These are phyloP conservation scores for Russula virescens DNA, from an alignment of 768 basidiomycete species.

Conservation along the genomic window DNA sequence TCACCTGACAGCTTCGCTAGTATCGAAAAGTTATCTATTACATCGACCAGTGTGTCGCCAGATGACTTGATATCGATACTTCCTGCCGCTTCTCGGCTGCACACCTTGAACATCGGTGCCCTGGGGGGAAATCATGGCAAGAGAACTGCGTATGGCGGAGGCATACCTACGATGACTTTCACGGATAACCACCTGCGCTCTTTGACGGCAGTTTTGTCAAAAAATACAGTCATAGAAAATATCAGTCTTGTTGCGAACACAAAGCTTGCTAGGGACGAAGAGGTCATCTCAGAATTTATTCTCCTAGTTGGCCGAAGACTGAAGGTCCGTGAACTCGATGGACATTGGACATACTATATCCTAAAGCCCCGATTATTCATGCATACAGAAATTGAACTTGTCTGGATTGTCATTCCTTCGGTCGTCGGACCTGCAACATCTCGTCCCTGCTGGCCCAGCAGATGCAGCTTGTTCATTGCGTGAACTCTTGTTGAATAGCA, in stretches of 20 bases:
- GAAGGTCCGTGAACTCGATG: conserved; percentile 21
- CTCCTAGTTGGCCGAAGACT: conserved; percentile 46
- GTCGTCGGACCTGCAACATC: conserved; percentile 46
- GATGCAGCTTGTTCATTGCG: conserved; percentile 38
- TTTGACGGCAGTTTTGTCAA: conserved; percentile 39
- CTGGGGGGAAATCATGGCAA: conserved; percentile 42
- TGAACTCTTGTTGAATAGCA: conserved; percentile 52
- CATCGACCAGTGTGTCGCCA: conserved; percentile 44
- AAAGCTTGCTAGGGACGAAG: conserved; percentile 42
- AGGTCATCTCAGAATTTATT: conserved; percentile 44
- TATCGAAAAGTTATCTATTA: conserved; percentile 60
- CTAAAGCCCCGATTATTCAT: conserved; percentile 3
- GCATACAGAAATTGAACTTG: conserved; percentile 54
- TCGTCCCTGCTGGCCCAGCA: conserved; percentile 35
- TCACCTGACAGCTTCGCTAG: conserved; percentile 13
- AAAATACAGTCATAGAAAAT: conserved; percentile 39
- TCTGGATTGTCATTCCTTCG: conserved; percentile 46
- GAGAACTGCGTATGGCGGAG: conserved; percentile 34
- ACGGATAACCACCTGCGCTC: conserved; percentile 42
- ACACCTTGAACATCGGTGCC: conserved; percentile 51
- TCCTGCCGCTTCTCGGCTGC: conserved; percentile 37
- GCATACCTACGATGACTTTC: conserved; percentile 49
- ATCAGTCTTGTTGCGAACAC: conserved; percentile 60
- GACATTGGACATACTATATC: not conserved
- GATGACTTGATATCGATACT: conserved; percentile 40